Base-by-base conservation (phyloP, 2,329 filamentous ascomycete species). In the Torrubiella hemipterigena region DNA sequence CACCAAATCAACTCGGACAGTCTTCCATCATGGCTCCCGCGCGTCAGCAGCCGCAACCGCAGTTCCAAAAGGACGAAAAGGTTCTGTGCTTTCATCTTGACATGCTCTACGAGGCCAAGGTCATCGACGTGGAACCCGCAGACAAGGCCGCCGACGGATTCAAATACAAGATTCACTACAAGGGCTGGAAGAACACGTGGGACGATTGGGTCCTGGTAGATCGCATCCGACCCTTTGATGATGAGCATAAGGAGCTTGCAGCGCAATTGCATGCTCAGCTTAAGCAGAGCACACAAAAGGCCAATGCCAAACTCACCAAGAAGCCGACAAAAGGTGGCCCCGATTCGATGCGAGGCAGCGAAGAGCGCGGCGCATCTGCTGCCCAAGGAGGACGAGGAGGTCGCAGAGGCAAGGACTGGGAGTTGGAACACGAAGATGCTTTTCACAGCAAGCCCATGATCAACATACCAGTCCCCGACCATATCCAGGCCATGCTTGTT, bases 101-200 rank as follows among this genome's bases (percentile, higher is more conserved):
- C 50, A 77, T 96, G 59, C 75, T 98, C 31, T 98, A 98, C 52
- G 91, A 98, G 58, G 91, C 91, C 43, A 96, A 96, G 61, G 79
- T 98, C 31, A 73, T 93, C 41, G 87, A 95, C 42, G 68, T 83
- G 19, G 75, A 54, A 65, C 69, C 48, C 27, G 78, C 79, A 49
- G 78, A 81, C 56, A 77, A 76, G 53, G 79, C 60, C 14, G 79
- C 58, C 25, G 62, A 78, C 38, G 75, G 80, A 20, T 86, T 76
- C 51, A 76, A 85, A 53, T 98, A 93, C 63, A 82, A 83, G 50
- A 82, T 98, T 33, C 91, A 98, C 59, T 98, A 98, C 65, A 96
- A 96, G 59, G 91, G 91, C 49, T 98, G 91, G 91, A 98, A 98
- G 67, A 87, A 89, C 56, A 95, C 86, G 69, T 98, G 91, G 91